Evolutionary conservation across 441 rosid genomes (phyloP).

Genomic region (Populus hybrid): DNA sequence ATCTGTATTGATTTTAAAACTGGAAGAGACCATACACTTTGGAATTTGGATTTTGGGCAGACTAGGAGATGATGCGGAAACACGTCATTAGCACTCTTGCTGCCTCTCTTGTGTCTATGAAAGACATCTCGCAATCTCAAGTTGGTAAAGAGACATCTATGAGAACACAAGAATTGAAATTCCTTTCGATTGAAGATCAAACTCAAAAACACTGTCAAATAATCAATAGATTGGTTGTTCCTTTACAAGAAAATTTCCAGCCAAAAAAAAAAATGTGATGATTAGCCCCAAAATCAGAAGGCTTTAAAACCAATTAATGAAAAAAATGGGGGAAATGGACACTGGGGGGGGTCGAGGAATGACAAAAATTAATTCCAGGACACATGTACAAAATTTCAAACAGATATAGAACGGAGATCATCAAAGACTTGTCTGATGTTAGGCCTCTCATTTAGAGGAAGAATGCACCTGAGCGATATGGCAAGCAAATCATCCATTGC

Average conservation of each 20-base stretch:
- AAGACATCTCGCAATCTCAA: too few species aligned
- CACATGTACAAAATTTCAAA: constrained; percentile 77
- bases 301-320: constrained; percentile 43
- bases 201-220: constrained; percentile 49
- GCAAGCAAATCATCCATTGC: constrained; percentile 90
- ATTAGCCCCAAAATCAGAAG: constrained; percentile 48
- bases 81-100: too few species aligned
- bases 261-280: constrained; percentile 16
- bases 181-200: constrained; percentile 35
- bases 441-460: constrained; percentile 86
- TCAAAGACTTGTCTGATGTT: constrained; percentile 83
- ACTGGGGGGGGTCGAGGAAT: constrained; percentile 43
- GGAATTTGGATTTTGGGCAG: too few species aligned
- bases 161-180: constrained; percentile 20
- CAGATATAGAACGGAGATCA: constrained; percentile 60
- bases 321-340: constrained; percentile 24
- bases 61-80: too few species aligned
- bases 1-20: too few species aligned
- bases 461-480: constrained; percentile 79
- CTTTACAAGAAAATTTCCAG: constrained; percentile 50
- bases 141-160: neutral
- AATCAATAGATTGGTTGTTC: constrained; percentile 50
- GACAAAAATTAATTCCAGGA: constrained; percentile 56
- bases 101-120: too few species aligned
- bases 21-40: too few species aligned